Base-by-base conservation (phyloP, 106 monocot species). In the Dioscorea alata region DNA sequence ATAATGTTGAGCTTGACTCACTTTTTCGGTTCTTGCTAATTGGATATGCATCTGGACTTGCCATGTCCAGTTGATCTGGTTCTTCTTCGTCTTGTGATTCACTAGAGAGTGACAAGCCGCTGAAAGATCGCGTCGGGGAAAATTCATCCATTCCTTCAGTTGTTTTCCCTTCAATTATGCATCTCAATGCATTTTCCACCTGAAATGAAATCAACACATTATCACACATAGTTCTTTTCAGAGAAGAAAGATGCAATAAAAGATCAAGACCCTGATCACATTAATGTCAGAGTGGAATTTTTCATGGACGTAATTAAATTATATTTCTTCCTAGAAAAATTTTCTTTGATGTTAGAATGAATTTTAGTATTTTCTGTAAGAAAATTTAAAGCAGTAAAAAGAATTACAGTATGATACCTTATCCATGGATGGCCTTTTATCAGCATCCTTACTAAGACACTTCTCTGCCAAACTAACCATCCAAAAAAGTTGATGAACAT, bases 401-500 rank as follows among this genome's bases (percentile, higher is more conserved):
- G 4, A 48, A 33, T 60, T 50, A 22, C n/a, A 9, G 25, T 14
- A 22, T 2, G 18, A 61, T 82, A 82, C 82, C 69, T 73, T 73
- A 10, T 69, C 73, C 82, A 82, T 82, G 12, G 82, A 65, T 65
- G 77, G 77, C 53, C 82, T 73, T 53, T 48, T 60, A 18, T 82
- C 69, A n/a, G 77, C 77, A 65, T 82, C 59, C 21, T 28, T 82
- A 18, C 65, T 24, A 16, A 82, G 65, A 35, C 82, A 82, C 54
- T 18, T 73, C 50, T 82, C 82, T 60, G 77, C 65, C 16, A 82
- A 59, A 22, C 62, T 48, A 20, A 82, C 63, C 64, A 82, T 73
- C 56, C 77, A 68, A 31, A 73, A 77, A 12, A 82, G 64, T 69
- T 82, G 77, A 54, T 73, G 82, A 19, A 77, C 77, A 65, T 82